Evolutionary conservation across 2,329 filamentous ascomycete genomes (phyloP).

Genomic region (Escovopsis sp.): DNA sequence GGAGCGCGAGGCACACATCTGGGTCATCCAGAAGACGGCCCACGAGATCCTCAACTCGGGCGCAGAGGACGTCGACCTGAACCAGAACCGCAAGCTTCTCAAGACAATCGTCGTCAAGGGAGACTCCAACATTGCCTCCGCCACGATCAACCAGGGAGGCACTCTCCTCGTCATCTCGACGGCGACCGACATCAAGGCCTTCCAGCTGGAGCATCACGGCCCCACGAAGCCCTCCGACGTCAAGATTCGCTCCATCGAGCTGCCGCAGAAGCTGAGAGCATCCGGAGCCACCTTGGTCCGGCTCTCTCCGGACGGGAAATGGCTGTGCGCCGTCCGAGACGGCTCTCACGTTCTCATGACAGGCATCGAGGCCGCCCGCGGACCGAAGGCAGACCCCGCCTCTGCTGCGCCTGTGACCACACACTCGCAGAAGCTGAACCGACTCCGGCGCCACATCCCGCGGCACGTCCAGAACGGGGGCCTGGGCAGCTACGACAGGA

Average conservation of each 20-base stretch:
- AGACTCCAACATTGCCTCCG: slow-evolving; percentile 71
- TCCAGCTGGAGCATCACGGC: slow-evolving; percentile 43
- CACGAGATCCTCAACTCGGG: slow-evolving; percentile 27
- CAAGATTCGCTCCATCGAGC: slow-evolving; percentile 52
- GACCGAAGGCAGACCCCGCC: slow-evolving; percentile 6
- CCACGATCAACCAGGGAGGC: slow-evolving; percentile 54
- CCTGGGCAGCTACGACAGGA: slow-evolving; percentile 61
- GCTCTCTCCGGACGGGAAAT: slow-evolving; percentile 55
- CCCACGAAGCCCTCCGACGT: slow-evolving; percentile 41
- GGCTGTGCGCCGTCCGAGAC: slow-evolving; percentile 50
- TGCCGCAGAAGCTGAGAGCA: slow-evolving; percentile 40
- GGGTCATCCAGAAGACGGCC: slow-evolving; percentile 40
- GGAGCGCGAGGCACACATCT: slow-evolving; percentile 75
- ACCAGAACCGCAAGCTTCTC: slow-evolving; percentile 46
- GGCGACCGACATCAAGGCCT: slow-evolving; percentile 58
- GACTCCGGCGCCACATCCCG: slow-evolving; percentile 37
- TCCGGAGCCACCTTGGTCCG: slow-evolving; percentile 54
- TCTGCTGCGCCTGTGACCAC: slow-evolving; percentile 13
- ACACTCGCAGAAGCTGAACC: slow-evolving; percentile 31
- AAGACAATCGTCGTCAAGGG: slow-evolving; percentile 54
- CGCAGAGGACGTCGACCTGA: slow-evolving; percentile 26
- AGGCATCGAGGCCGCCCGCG: slow-evolving; percentile 10
- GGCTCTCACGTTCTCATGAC: slow-evolving; percentile 41
- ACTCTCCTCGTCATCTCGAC: slow-evolving; percentile 65
- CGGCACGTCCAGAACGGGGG: slow-evolving; percentile 46